A percentile compares a stretch with the other conserved stretches of the same genome.
Evolutionary conservation across 2,329 filamentous ascomycete species (phyloP).

Genomic region (Decorospora gaudefroyi): DNA sequence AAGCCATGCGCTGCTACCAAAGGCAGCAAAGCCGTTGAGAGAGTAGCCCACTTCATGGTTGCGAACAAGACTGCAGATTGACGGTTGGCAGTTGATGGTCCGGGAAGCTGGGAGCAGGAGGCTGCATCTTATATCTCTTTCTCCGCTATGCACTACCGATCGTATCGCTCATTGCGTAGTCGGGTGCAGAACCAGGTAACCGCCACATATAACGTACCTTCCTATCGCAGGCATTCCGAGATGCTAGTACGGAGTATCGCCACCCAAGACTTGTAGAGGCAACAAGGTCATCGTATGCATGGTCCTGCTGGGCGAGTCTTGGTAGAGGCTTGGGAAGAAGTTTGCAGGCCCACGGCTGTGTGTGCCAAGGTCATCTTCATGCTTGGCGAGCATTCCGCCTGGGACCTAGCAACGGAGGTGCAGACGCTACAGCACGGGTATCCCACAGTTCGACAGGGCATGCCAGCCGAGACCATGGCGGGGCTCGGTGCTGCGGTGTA

Average conservation of each 20-base stretch:
- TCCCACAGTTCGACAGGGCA: conserved; percentile 9
- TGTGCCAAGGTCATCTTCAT: conserved; percentile 12
- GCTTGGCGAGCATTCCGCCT: conserved; percentile 26
- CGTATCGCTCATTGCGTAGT: conserved; percentile 14
- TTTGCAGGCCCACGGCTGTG: conserved; percentile 14
- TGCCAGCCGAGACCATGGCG: conserved; percentile 6
- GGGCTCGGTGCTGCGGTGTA: conserved; percentile 7
- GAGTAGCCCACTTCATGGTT: conserved; percentile 43
- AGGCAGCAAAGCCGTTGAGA: conserved; percentile 39
- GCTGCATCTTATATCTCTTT: conserved; percentile 22
- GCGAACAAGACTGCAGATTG: conserved; percentile 27
- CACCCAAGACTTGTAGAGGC: conserved; percentile 26
- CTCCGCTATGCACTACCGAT: conserved; percentile 5
- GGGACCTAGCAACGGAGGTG: conserved; percentile 14
- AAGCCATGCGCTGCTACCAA: conserved; percentile 37
- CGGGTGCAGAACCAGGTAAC: conserved; percentile 23
- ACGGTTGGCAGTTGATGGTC: conserved; percentile 30
- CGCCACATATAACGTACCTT: conserved; percentile 33
- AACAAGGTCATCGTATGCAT: conserved; percentile 23
- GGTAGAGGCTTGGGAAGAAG: conserved; percentile 21
- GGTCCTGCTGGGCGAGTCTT: conserved; percentile 26
- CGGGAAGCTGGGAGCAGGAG: conserved; percentile 16
- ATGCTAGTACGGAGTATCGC: conserved; percentile 47
- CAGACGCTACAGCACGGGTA: conserved; percentile 15
- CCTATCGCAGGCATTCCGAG: conserved; percentile 39